phyloP scores from a whole-genome alignment of 2,329 filamentous ascomycete species.

The Tolypocladium album region DNA sequence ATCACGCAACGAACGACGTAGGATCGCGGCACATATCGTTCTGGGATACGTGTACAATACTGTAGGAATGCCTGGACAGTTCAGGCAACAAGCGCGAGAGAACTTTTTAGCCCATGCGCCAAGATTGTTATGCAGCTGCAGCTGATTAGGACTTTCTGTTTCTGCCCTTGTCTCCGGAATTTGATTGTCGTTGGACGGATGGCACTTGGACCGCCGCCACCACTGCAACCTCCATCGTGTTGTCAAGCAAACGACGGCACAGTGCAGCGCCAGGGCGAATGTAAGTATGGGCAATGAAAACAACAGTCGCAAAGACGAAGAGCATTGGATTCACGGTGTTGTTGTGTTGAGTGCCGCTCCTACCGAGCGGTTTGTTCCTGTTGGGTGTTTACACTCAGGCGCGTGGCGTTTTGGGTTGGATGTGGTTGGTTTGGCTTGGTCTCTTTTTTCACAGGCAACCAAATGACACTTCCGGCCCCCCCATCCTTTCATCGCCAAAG shows the following conservation, averaged over 20 bases:
- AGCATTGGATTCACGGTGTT: neutral
- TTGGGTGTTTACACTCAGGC: neutral
- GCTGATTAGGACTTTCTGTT: neutral
- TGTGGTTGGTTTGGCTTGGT: neutral
- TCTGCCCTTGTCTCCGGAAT: neutral
- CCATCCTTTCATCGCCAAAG: neutral
- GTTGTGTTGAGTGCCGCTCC: neutral
- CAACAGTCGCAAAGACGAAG: neutral
- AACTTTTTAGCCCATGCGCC: neutral
- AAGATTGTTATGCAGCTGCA: neutral
- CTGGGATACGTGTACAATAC: neutral
- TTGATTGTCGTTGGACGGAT: neutral
- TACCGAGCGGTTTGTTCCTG: neutral
- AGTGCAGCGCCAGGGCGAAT: neutral
- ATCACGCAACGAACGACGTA: neutral
- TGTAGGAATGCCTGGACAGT: neutral
- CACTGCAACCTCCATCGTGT: neutral
- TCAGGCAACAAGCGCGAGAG: neutral
- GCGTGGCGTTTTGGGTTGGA: neutral
- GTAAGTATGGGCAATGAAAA: neutral
- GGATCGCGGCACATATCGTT: too few relatives aligned
- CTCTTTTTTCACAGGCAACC: neutral
- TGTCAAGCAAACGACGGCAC: neutral
- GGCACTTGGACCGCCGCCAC: neutral
- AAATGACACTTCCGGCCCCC: neutral